Percentiles rank a stretch among this genome's conserved stretches.
Evolutionary conservation across 179 eudicot species (phyloP).

Genomic region (Silene coronaria): DNA sequence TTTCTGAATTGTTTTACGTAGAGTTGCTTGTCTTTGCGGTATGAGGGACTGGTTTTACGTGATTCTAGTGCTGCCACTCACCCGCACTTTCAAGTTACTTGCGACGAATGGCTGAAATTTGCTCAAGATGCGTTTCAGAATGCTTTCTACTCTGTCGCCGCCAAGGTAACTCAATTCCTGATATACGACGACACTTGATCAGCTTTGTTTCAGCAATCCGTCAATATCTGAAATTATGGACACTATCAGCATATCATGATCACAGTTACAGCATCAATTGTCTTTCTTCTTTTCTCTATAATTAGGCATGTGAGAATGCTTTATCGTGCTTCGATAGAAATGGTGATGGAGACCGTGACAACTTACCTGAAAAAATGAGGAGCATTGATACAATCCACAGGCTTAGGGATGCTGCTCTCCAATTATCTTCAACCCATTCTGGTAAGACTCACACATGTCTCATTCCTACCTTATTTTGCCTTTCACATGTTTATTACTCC

Average conservation of each 20-base stretch:
- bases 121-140: slow-evolving; percentile 58
- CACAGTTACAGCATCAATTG: neutral
- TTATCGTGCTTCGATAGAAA: slow-evolving; percentile 27
- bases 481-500: neutral
- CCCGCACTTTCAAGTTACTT: slow-evolving; percentile 45
- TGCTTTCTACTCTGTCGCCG: slow-evolving; percentile 51
- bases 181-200: neutral
- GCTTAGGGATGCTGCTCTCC: slow-evolving; percentile 44
- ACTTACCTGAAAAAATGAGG: slow-evolving; percentile 16
- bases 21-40: slow-evolving; percentile 90
- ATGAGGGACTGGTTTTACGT: slow-evolving; percentile 67
- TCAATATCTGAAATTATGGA: too few relatives aligned
- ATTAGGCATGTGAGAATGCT: slow-evolving; percentile 68
- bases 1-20: slow-evolving; percentile 17
- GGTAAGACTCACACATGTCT: slow-evolving; percentile 29
- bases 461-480: slow-evolving; percentile 1
- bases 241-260: neutral
- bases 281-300: neutral
- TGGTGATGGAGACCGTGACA: slow-evolving; percentile 19
- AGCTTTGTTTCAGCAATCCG: neutral
- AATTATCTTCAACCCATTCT: slow-evolving; percentile 40
- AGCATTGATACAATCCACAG: slow-evolving; percentile 38
- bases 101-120: slow-evolving; percentile 61
- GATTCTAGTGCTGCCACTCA: slow-evolving; percentile 36
- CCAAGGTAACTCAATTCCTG: slow-evolving; percentile 35